phyloP scores from a whole-genome alignment of 306 rosid genomes.

The Pachyrhizus erosus region DNA sequence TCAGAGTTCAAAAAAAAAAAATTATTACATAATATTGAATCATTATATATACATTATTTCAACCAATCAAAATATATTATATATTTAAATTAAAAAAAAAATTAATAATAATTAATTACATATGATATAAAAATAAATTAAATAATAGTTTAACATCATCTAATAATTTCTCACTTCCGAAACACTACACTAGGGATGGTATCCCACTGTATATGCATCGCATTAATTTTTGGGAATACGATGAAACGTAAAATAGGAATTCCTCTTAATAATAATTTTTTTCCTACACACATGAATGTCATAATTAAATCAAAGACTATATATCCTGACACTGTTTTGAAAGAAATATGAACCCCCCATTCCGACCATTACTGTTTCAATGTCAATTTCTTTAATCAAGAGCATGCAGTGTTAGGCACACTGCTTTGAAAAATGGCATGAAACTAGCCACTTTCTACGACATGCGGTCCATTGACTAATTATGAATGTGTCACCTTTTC shows the following conservation, averaged over 20 bases:
- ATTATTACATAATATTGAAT: no score
- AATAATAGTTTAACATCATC: no score
- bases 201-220: background rate
- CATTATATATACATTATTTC: no score
- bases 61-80: no score
- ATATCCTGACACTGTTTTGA: background rate
- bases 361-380: background rate
- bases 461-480: constrained; percentile 34
- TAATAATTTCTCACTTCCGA: no score
- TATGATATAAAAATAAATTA: no score
- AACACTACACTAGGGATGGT: background rate
- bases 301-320: background rate
- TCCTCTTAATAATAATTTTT: background rate
- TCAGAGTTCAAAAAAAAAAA: no score
- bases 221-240: background rate
- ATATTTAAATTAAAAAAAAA: no score
- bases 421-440: constrained; percentile 36
- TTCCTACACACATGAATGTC: background rate
- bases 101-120: no score
- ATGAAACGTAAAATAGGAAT: background rate
- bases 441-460: constrained; percentile 27
- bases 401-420: constrained; percentile 33
- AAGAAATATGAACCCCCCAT: background rate
- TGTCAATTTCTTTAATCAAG: background rate
- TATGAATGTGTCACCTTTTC: constrained; percentile 30